Base-by-base conservation (phyloP, 495 filamentous ascomycete genomes). In the Aspergillus coremiiformis region DNA sequence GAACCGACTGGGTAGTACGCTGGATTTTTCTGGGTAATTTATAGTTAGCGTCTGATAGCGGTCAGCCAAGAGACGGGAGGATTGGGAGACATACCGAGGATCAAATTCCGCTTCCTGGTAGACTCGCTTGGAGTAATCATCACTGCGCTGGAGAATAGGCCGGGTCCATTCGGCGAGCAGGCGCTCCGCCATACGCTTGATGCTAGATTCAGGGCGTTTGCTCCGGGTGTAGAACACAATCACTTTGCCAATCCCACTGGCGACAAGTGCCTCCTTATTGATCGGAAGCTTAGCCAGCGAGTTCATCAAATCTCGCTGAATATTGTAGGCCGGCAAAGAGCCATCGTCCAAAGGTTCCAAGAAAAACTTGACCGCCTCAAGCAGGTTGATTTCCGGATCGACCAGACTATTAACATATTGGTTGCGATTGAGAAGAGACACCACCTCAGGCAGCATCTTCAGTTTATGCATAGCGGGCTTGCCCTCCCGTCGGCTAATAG, bases 211-310 rank as follows among this genome's bases (percentile, higher is more conserved):
- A 6, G 89, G 86, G 39, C 85, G 83, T 74, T 89, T 92, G 77
- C 86, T 91, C 69, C 91, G 90, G 32, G 89, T 96, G 72, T 99
- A 99, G 75, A 95, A 97, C 47, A 93, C 78, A 24, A 95, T 83
- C 24, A 99, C 87, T 62, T 96, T 97, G 59, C 94, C 94, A 55
- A 99, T 89, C 7, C 94, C 92, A 57, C 87, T 93, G 57, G 88
- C 88, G 32, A 92, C 78, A 41, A 99, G 76, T 5, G 85, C 79
- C 55, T 96, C 93, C 54, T 95, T 96, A 61, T 86, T 85, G 61
- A 96, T 89, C 11, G 89, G 87, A 0, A 99, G 78, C 56, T 81
- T 84, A 23, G 76, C 78, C 27, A 99, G 74, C 5, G 87, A 83
- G 30, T 81, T 79, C 70, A 99, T 89, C 50, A 99, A 80, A 56